phyloP scores from a whole-genome alignment of 305 asterid genomes.

The Ruellia speciosa region DNA sequence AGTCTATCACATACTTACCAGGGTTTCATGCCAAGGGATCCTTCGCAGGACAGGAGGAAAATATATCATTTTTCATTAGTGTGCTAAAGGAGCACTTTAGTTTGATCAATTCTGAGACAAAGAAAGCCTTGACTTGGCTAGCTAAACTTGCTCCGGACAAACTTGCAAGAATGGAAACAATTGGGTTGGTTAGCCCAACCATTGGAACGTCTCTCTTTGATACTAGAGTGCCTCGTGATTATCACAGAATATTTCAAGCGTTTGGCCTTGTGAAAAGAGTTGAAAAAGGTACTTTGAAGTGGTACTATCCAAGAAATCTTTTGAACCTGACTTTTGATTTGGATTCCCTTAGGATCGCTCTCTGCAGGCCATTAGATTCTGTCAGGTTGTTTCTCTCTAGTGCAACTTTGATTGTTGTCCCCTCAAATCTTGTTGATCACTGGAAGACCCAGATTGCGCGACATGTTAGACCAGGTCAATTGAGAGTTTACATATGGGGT shows the following conservation, averaged over 20 bases:
- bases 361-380: slow-evolving; percentile 77
- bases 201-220: slow-evolving; percentile 52
- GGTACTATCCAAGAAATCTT: slow-evolving; percentile 78
- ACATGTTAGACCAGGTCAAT: slow-evolving; percentile 75
- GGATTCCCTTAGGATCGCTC: slow-evolving; percentile 79
- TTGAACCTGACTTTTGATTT: slow-evolving; percentile 69
- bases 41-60: slow-evolving; percentile 61
- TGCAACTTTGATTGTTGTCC: slow-evolving; percentile 86
- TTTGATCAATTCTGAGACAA: slow-evolving; percentile 54
- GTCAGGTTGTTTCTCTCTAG: slow-evolving; percentile 67
- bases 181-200: slow-evolving; percentile 66
- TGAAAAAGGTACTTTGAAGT: slow-evolving; percentile 52
- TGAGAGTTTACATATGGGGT: slow-evolving; percentile 76
- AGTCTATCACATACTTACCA: slow-evolving; percentile 56
- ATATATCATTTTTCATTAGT: slow-evolving; percentile 56
- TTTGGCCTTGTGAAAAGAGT: slow-evolving; percentile 75
- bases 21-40: slow-evolving; percentile 75
- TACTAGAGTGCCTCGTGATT: slow-evolving; percentile 47
- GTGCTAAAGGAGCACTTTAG: slow-evolving; percentile 67
- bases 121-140: slow-evolving; percentile 78
- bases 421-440: slow-evolving; percentile 85
- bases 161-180: slow-evolving; percentile 79
- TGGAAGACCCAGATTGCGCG: slow-evolving; percentile 82
- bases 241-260: slow-evolving; percentile 71
- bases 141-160: slow-evolving; percentile 70